phyloP scores from a whole-genome alignment of 1,284 basidiomycete species.

The Sporisorium iseilematis-ciliati region DNA sequence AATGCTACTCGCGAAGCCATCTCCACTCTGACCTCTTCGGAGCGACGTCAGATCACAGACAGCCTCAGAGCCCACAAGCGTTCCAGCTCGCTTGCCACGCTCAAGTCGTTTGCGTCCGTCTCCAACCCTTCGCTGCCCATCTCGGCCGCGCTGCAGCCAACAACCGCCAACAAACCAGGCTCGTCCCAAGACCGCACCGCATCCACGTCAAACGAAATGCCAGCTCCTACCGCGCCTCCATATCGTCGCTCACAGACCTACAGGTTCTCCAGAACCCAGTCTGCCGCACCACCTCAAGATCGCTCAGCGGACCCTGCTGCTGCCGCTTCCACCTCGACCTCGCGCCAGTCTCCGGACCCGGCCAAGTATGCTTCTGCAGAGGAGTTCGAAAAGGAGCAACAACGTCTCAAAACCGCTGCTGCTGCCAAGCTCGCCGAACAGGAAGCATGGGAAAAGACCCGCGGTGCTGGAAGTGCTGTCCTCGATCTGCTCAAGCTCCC shows the following conservation, averaged over 20 bases:
- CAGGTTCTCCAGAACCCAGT: slow-evolving; percentile 32
- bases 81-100: slow-evolving; percentile 41
- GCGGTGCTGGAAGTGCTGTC: slow-evolving; percentile 64
- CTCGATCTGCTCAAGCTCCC: slow-evolving; percentile 55
- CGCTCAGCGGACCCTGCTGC: slow-evolving; percentile 12
- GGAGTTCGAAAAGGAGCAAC: slow-evolving; percentile 42
- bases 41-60: slow-evolving; percentile 36
- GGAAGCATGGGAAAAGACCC: slow-evolving; percentile 63
- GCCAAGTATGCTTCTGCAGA: slow-evolving; percentile 16
- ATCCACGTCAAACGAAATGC: slow-evolving; percentile 29
- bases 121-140: slow-evolving; percentile 17
- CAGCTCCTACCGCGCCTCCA: slow-evolving; percentile 39
- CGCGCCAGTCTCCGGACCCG: slow-evolving; percentile 8
- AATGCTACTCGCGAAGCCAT: slow-evolving; percentile 40
- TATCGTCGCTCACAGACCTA: slow-evolving; percentile 32
- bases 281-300: slow-evolving; percentile 30
- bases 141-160: background rate
- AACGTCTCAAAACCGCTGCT: slow-evolving; percentile 41
- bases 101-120: slow-evolving; percentile 29
- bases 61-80: slow-evolving; percentile 32
- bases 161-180: background rate
- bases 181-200: slow-evolving; percentile 7
- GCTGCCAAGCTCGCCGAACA: slow-evolving; percentile 59
- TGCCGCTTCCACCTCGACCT: background rate
- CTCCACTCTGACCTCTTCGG: slow-evolving; percentile 28